Evolutionary conservation across 2,329 filamentous ascomycete genomes (phyloP).

Genomic region (Trichoderma sp.): DNA sequence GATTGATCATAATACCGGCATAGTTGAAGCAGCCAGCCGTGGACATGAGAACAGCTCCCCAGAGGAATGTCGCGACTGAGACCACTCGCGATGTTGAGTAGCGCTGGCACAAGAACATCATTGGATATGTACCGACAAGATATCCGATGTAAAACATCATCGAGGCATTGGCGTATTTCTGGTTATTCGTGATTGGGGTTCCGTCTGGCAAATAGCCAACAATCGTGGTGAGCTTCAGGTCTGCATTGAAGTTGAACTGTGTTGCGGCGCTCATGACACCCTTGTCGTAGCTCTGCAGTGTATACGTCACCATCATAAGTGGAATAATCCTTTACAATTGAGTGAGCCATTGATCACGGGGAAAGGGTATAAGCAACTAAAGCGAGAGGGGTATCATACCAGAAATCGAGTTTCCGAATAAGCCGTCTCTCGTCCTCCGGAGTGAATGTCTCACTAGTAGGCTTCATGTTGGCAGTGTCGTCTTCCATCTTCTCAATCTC

Average conservation of each 20-base stretch:
- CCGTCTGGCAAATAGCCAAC: not conserved
- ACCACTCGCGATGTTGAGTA: conserved; percentile 1
- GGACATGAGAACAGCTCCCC: conserved; percentile 8
- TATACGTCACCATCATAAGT: conserved; percentile 12
- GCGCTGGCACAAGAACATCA: conserved; percentile 7
- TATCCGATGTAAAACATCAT: conserved; percentile 13
- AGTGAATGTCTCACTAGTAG: not conserved
- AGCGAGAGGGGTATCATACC: not conserved
- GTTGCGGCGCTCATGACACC: conserved; percentile 10
- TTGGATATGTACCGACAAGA: conserved; percentile 3
- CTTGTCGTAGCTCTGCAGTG: conserved; percentile 6
- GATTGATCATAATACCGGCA: conserved; percentile 4
- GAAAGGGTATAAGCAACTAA: too few relatives aligned
- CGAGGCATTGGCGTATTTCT: conserved; percentile 11
- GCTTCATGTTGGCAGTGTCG: not conserved
- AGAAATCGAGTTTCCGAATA: conserved; percentile 12
- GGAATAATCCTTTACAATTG: not conserved
- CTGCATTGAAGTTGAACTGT: conserved; percentile 10
- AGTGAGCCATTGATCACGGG: not conserved
- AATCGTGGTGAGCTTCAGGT: conserved; percentile 5
- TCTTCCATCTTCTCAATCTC: conserved; percentile 9
- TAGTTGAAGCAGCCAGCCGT: conserved; percentile 7
- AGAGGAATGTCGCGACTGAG: not conserved
- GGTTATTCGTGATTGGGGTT: conserved; percentile 5
- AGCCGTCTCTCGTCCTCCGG: not conserved